Evolutionary conservation across 1,139 yeast species (phyloP).

Genomic region (Zygotorulaspora mrakii): DNA sequence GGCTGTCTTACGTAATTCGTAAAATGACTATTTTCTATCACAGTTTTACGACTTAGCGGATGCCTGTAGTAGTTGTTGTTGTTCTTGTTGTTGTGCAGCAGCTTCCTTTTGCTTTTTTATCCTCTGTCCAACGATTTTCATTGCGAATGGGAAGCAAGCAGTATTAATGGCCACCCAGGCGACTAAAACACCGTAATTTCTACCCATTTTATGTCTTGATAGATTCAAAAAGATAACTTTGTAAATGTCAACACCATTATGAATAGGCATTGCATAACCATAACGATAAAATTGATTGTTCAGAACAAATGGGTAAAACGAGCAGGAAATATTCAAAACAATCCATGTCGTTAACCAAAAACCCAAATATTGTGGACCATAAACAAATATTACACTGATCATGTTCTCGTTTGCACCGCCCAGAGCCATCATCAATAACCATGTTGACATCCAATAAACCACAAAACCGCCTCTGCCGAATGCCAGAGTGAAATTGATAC

Average conservation of each 20-base stretch:
- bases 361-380: slow-evolving; percentile 51
- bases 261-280: slow-evolving; percentile 66
- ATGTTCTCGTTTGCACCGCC: slow-evolving; percentile 64
- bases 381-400: slow-evolving; percentile 45
- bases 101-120: slow-evolving; percentile 34
- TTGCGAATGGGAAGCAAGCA: slow-evolving; percentile 44
- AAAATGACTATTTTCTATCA: no score
- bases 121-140: slow-evolving; percentile 35
- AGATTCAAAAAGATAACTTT: slow-evolving; percentile 56
- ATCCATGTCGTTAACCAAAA: slow-evolving; percentile 58
- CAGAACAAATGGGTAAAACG: slow-evolving; percentile 57
- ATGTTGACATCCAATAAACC: slow-evolving; percentile 61
- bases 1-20: no score
- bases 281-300: slow-evolving; percentile 52
- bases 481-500: slow-evolving; percentile 48
- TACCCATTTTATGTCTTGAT: slow-evolving; percentile 54
- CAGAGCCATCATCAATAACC: slow-evolving; percentile 55
- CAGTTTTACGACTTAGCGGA: no score
- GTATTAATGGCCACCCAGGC: slow-evolving; percentile 57
- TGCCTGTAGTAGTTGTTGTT: no score
- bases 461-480: slow-evolving; percentile 62
- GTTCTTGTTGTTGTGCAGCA: no score
- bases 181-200: slow-evolving; percentile 53
- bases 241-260: slow-evolving; percentile 52
- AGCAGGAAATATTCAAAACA: slow-evolving; percentile 55